Base-by-base conservation (phyloP, 495 filamentous ascomycete species). In the Jackrogersella multiformis region DNA sequence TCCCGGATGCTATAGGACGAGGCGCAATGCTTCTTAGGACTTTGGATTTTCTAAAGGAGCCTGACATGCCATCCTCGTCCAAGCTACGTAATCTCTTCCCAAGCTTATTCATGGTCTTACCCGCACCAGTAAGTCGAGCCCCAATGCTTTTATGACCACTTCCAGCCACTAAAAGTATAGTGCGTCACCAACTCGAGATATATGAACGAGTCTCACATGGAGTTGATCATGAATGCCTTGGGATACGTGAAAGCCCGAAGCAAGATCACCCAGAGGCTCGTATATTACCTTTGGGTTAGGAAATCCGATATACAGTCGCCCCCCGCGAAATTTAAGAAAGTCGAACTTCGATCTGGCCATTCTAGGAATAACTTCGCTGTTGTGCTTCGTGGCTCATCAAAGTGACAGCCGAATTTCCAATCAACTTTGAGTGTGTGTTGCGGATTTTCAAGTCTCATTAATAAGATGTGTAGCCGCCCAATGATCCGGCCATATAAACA, bases 181-280 rank as follows among this genome's bases (percentile, higher is more conserved):
- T 99, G 96, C 73, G 85, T 98, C 53, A 85, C 83, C 10, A 99
- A 99, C 72, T 97, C 96, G 13, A 86, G 95, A 59, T 99, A 98
- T 72, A 80, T 97, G 70, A 88, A 90, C 61, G 88, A 95, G 64
- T 76, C 82, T n/a, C 81, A 85, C 48, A 78, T 99, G 23, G 75
- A 82, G 10, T 82, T 78, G 0, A 93, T 99, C 16, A 90, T 98
- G 91, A 75, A 74, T 34, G 85, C 82, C 56, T 72, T 99, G 28
- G 92, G 95, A 4, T 99, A 92, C 73, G 76, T 74, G 9, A 76
- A 88, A 68, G 72, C 80, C 3, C 79, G 86, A 60, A 84, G 81
- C 73, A 97, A 96, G 77, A 79, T 87, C 59, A 91, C 90, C 1
- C 81, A 87, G 26, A 97, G 97, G 74, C 82, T 99, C 54, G 88